Conservation (phyloP, 1,284 basidiomycete genomes). For the Rhodotorula sp. region DNA sequence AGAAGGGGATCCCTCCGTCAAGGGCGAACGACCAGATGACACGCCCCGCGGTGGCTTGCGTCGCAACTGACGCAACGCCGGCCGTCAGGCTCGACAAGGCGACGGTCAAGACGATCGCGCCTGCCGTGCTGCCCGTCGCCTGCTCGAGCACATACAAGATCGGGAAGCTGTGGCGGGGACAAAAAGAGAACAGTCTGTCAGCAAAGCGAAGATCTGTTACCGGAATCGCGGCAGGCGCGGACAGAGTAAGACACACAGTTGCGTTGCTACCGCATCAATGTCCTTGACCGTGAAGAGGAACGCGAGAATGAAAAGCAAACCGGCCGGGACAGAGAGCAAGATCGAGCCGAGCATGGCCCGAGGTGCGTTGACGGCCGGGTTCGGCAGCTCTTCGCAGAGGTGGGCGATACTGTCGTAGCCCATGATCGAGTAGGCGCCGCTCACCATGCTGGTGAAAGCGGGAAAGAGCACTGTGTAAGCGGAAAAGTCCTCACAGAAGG, state of each 20-base stretch:
- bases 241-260: not conserved
- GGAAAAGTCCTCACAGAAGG: not conserved
- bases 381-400: slow-evolving; percentile 9
- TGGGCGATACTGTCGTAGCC: slow-evolving; percentile 11
- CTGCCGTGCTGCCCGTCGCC: not conserved
- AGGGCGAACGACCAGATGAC: slow-evolving; percentile 13
- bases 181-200: not conserved
- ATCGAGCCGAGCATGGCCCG: slow-evolving; percentile 6
- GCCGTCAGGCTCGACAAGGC: not conserved
- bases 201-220: not conserved
- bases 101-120: not conserved
- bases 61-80: not conserved
- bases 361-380: not conserved
- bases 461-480: not conserved
- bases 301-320: slow-evolving; percentile 6
- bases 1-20: slow-evolving; percentile 18
- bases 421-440: not conserved
- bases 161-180: slow-evolving; percentile 2
- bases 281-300: slow-evolving; percentile 14
- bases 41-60: not conserved
- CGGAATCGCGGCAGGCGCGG: not conserved
- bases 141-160: not conserved
- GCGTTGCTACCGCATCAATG: not conserved
- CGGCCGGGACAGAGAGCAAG: slow-evolving; percentile 4
- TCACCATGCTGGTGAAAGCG: not conserved